phyloP scores from a whole-genome alignment of 176 grass and related monocot genomes.

The Triticum monococcum region DNA sequence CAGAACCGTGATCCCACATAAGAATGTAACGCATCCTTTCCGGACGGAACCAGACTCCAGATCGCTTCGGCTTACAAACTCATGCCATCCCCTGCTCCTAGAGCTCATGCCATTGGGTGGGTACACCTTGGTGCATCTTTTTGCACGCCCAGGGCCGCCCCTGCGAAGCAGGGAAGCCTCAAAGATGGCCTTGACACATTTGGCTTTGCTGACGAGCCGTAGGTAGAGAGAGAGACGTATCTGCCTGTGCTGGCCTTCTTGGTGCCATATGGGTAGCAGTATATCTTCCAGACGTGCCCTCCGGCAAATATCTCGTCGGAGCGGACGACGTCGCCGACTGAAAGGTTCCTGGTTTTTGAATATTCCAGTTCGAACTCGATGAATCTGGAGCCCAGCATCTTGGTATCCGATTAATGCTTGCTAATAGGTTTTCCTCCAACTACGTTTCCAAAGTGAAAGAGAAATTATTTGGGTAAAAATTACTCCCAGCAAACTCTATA shows the following conservation, averaged over 20 bases:
- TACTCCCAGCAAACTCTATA: too few species aligned
- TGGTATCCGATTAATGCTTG: neutral
- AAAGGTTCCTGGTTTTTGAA: neutral
- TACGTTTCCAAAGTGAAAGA: neutral
- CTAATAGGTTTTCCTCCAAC: neutral
- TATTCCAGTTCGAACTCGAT: neutral
- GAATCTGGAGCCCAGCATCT: neutral
- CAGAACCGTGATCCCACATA: constrained; percentile 6
- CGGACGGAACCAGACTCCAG: neutral
- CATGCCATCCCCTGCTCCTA: constrained; percentile 9
- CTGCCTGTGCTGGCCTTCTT: neutral
- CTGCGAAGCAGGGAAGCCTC: neutral
- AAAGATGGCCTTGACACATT: neutral
- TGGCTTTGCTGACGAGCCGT: constrained; percentile 2
- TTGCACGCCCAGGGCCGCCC: neutral
- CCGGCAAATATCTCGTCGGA: neutral
- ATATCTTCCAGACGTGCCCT: neutral
- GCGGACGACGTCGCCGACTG: neutral
- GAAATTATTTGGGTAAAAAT: neutral
- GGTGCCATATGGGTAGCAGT: neutral
- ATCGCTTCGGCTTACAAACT: neutral
- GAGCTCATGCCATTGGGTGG: neutral
- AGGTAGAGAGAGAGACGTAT: neutral
- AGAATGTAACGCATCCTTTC: neutral
- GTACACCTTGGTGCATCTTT: neutral